A percentile compares a stretch with the other conserved stretches of the same genome.
These are phyloP conservation scores for Phytomonas sp. DNA, from an alignment of 208 protist species.

Conservation along the genomic window DNA sequence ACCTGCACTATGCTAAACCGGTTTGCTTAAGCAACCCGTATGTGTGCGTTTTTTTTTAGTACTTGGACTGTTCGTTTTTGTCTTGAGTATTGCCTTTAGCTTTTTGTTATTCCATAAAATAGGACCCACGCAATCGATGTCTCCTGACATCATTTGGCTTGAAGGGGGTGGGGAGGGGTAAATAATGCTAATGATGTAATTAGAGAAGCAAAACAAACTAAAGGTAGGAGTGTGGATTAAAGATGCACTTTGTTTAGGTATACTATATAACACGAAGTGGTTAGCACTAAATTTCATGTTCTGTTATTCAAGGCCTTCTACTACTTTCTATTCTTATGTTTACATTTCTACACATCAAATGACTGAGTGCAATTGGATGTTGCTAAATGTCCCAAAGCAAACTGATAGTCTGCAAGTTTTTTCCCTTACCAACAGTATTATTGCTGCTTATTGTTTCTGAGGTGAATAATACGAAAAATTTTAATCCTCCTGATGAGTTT, in stretches of 20 bases:
- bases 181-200: background rate
- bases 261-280: background rate
- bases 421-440: no score
- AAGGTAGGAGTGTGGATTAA: background rate
- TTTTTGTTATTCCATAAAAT: background rate
- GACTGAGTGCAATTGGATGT: background rate
- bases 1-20: background rate
- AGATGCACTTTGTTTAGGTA: background rate
- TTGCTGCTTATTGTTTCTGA: background rate
- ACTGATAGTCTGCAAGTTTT: no score
- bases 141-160: background rate
- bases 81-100: background rate
- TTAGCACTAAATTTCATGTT: background rate
- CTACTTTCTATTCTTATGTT: background rate
- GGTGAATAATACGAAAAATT: background rate
- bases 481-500: background rate
- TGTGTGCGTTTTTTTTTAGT: constrained; percentile 13
- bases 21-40: background rate
- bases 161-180: background rate
- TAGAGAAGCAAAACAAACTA: background rate
- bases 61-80: background rate
- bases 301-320: background rate
- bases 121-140: background rate
- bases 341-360: background rate
- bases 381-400: background rate